Conservation (phyloP, 108 stramenopile species). For the Nitzschia palea region DNA sequence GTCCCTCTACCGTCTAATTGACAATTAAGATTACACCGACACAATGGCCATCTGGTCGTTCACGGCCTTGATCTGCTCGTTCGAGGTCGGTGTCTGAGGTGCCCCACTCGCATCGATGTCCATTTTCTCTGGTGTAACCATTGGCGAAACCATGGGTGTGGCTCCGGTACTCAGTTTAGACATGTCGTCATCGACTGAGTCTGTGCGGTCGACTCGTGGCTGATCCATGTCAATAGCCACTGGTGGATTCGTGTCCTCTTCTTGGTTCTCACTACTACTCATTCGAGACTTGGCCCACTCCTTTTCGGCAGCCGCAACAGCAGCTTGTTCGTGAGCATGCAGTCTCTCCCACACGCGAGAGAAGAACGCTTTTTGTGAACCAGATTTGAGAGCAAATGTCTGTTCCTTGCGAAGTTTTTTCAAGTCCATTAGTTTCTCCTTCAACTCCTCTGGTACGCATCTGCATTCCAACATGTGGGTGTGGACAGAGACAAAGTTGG, state of each 20-base stretch:
- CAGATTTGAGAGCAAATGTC: constrained; percentile 72
- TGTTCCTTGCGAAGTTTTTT: constrained; percentile 87
- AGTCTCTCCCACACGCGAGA: constrained; percentile 79
- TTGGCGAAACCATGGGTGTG: constrained; percentile 15
- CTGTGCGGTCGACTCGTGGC: background rate
- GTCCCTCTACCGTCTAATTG: background rate
- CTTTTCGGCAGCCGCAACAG: constrained; percentile 1
- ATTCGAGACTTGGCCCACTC: background rate
- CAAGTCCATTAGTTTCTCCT: constrained; percentile 57
- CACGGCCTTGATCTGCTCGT: constrained; percentile 15
- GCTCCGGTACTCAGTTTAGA: background rate
- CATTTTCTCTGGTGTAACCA: constrained; percentile 8
- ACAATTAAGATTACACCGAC: background rate
- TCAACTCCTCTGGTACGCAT: constrained; percentile 60
- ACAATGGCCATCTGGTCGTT: constrained; percentile 25
- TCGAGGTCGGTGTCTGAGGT: constrained; percentile 1
- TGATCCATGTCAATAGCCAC: background rate
- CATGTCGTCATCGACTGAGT: constrained; percentile 7
- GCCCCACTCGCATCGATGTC: background rate
- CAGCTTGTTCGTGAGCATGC: constrained; percentile 46
- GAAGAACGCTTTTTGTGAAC: constrained; percentile 90
- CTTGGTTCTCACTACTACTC: background rate
- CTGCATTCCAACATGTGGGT: constrained; percentile 90
- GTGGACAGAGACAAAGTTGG: constrained; percentile 90
- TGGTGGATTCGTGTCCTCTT: constrained; percentile 12